Conservation (phyloP, 2,329 filamentous ascomycete genomes). For the Cladosporium sp. region DNA sequence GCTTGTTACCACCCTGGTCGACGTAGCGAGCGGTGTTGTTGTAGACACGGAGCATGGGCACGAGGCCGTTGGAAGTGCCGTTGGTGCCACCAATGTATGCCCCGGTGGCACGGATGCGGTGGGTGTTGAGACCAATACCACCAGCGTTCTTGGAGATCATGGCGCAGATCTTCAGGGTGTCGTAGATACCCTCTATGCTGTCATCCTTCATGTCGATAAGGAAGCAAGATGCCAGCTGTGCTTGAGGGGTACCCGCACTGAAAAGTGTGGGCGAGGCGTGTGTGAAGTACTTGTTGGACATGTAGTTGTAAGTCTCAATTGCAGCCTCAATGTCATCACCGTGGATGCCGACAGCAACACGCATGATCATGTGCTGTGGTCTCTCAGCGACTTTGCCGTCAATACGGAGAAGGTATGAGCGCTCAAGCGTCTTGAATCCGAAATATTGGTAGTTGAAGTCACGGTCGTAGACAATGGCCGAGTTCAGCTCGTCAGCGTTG, state of each 20-base stretch:
- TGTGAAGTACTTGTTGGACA: conserved; percentile 98
- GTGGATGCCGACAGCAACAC: conserved; percentile 95
- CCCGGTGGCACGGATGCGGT: conserved; percentile 93
- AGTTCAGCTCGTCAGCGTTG: conserved; percentile 95
- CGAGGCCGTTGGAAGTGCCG: conserved; percentile 93
- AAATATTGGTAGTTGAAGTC: conserved; percentile 99
- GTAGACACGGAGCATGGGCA: conserved; percentile 97
- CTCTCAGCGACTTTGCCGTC: conserved; percentile 95
- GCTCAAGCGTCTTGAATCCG: conserved; percentile 97
- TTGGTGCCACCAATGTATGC: conserved; percentile 99
- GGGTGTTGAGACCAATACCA: conserved; percentile 93
- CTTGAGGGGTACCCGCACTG: conserved; percentile 92
- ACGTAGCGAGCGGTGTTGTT: conserved; percentile 99
- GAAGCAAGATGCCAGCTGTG: conserved; percentile 97
- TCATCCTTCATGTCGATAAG: conserved; percentile 99
- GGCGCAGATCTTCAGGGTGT: conserved; percentile 97
- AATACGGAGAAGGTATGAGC: conserved; percentile 93
- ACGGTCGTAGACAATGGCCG: conserved; percentile 96
- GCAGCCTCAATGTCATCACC: conserved; percentile 91
- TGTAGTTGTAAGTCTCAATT: conserved; percentile 96
- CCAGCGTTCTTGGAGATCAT: conserved; percentile 99
- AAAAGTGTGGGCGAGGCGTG: conserved; percentile 97
- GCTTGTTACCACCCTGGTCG: conserved; percentile 98
- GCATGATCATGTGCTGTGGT: conserved; percentile 99
- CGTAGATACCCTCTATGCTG: conserved; percentile 98